Base-by-base conservation (phyloP, 768 basidiomycete genomes). In the Naganishia vishniacii region DNA sequence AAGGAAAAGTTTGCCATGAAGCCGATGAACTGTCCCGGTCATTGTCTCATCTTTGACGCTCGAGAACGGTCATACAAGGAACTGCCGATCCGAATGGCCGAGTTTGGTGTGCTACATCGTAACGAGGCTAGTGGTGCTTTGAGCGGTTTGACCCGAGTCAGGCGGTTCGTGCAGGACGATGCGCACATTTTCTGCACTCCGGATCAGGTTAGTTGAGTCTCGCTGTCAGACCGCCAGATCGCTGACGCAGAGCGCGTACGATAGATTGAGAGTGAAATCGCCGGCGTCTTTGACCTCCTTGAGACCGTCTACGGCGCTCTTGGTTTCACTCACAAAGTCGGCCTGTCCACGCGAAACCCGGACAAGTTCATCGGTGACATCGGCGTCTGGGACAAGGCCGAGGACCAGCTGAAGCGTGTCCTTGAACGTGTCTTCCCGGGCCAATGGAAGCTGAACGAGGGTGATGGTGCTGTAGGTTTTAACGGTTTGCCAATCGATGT, bases 171-270 rank as follows among this genome's bases (percentile, higher is more conserved):
- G 61, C 95, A 98, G 79, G 95, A 98, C 73, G 95, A 99, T 76
- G 92, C 95, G 0, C 95, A 99, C 77, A 88, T 98, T 61, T 99
- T 99, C 81, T 99, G 94, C 77, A 93, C 90, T 84, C 88, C 89
- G 9, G 84, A 86, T 9, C 91, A 92, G 81, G 88, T 87, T 12
- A 32, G 65, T 62, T 1, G n/a, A n/a, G n/a, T 12, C 12, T 13
- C 6, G 34, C 18, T 4, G 47, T 41, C 32, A 1, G 15, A 16
- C 20, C 23, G 20, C 9, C 25, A n/a, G 20, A 20, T 23, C 3
- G 16, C 53, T 56, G n/a, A 37, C 20, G 3, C n/a, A 3, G 59
- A 37, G 45, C 29, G 53, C 23, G 34, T 28, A 56, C 9, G 25
- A 73, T n/a, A 94, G 87, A 85, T 99, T 65, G 88, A 86, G 69